These are phyloP conservation scores for Papiliotrema fonsecae DNA, from an alignment of 1,284 basidiomycete genomes.

Conservation along the genomic window DNA sequence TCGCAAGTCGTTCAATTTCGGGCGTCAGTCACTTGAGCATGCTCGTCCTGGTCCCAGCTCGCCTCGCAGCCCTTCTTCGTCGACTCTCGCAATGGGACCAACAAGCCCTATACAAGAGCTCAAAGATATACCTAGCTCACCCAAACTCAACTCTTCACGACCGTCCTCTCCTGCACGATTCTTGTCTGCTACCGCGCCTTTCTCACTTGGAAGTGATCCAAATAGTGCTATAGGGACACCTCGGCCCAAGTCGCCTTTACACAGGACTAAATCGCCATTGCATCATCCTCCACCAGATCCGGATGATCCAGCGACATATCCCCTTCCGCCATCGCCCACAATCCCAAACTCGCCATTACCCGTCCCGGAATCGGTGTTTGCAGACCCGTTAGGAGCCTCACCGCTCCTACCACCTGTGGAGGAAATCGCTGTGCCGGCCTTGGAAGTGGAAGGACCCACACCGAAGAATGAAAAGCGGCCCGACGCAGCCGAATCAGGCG, in stretches of 20 bases:
- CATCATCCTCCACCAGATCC: background rate
- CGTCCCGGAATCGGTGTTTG: conserved; percentile 7
- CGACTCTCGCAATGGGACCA: background rate
- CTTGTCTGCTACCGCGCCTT: conserved; percentile 8
- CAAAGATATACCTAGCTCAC: conserved; percentile 21
- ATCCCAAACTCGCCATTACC: conserved; percentile 5
- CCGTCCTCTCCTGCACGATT: conserved; percentile 10
- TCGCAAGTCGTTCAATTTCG: conserved; percentile 29
- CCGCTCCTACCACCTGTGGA: conserved; percentile 11
- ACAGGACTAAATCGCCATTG: background rate
- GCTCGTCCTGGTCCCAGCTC: background rate
- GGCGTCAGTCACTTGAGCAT: background rate
- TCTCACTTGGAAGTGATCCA: conserved; percentile 19
- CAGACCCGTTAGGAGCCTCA: conserved; percentile 28
- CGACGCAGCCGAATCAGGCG: background rate
- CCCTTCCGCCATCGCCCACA: conserved; percentile 28
- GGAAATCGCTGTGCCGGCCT: background rate
- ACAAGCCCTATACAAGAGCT: conserved; percentile 15
- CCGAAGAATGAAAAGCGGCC: conserved; percentile 7
- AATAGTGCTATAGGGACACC: conserved; percentile 15
- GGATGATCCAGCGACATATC: conserved; percentile 27
- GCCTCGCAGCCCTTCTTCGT: background rate
- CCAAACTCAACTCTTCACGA: conserved; percentile 3
- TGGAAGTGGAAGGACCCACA: conserved; percentile 4
- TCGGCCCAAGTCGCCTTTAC: background rate